phyloP scores from a whole-genome alignment of 139 green algal genomes.

The Dunaliella sp. region DNA sequence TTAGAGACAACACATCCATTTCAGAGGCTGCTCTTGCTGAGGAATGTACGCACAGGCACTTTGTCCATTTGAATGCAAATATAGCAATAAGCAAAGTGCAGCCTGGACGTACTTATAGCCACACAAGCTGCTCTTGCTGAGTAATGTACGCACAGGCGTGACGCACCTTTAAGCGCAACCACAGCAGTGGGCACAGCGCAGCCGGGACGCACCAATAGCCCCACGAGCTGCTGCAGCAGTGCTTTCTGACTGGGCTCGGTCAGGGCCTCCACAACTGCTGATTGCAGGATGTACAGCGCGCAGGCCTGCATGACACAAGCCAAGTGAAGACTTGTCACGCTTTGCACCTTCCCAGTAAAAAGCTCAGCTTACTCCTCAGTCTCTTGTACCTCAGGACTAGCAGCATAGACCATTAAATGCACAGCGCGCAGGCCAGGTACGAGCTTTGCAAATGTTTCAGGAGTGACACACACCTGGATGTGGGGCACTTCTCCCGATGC shows the following conservation, averaged over 20 bases:
- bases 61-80: not conserved
- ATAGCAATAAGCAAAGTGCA: not conserved
- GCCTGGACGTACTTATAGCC: not conserved
- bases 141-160: not conserved
- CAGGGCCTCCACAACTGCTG: conserved; percentile 70
- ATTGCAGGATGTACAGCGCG: conserved; percentile 77
- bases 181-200: conserved; percentile 49
- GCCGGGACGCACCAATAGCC: conserved; percentile 7
- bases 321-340: too few species aligned
- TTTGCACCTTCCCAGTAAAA: too few species aligned
- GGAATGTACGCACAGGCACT: too few species aligned
- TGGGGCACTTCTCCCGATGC: conserved; percentile 29
- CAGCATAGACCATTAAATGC: too few species aligned
- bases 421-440: too few species aligned
- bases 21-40: too few species aligned
- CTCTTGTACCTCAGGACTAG: too few species aligned
- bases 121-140: not conserved
- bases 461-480: not conserved
- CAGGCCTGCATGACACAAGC: conserved; percentile 51
- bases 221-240: conserved; percentile 59
- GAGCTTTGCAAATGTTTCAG: too few species aligned
- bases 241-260: conserved; percentile 63
- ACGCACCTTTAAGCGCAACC: conserved; percentile 58
- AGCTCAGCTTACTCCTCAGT: too few species aligned
- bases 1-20: too few species aligned